Percentiles rank a stretch among this genome's conserved stretches.
These are phyloP conservation scores for Hanseniaspora sp. DNA, from an alignment of 1,139 yeast genomes.

Conservation along the genomic window DNA sequence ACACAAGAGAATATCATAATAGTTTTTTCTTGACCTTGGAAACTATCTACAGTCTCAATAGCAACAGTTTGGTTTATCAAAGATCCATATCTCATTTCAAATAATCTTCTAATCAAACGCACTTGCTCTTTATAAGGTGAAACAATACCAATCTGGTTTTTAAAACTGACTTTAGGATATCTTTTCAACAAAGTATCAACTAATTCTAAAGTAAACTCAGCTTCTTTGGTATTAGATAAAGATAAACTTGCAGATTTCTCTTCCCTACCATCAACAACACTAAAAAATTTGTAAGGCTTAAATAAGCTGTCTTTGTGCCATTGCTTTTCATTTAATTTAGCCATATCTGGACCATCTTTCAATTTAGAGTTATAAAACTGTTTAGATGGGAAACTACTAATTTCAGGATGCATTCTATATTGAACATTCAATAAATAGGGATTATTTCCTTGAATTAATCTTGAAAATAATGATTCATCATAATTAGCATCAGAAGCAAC, in stretches of 20 bases:
- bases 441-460: conserved; percentile 68
- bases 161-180: conserved; percentile 45
- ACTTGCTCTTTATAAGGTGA: conserved; percentile 94
- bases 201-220: conserved; percentile 58
- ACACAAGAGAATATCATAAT: conserved; percentile 83
- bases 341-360: conserved; percentile 67
- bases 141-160: conserved; percentile 75
- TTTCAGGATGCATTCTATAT: conserved; percentile 83
- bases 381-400: conserved; percentile 72
- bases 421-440: conserved; percentile 76
- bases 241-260: conserved; percentile 56
- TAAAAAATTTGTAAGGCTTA: conserved; percentile 71
- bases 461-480: conserved; percentile 85
- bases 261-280: conserved; percentile 56
- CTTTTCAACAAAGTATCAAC: conserved; percentile 44
- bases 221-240: conserved; percentile 58
- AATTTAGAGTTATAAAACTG: conserved; percentile 69
- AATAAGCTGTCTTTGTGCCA: conserved; percentile 60
- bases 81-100: conserved; percentile 51
- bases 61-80: conserved; percentile 57
- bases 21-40: conserved; percentile 93
- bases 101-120: conserved; percentile 43
- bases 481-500: conserved; percentile 70
- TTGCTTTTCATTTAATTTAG: conserved; percentile 43
- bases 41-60: conserved; percentile 91